These are phyloP conservation scores for Annulohypoxylon nitens DNA, from an alignment of 495 filamentous ascomycete species.

Conservation along the genomic window DNA sequence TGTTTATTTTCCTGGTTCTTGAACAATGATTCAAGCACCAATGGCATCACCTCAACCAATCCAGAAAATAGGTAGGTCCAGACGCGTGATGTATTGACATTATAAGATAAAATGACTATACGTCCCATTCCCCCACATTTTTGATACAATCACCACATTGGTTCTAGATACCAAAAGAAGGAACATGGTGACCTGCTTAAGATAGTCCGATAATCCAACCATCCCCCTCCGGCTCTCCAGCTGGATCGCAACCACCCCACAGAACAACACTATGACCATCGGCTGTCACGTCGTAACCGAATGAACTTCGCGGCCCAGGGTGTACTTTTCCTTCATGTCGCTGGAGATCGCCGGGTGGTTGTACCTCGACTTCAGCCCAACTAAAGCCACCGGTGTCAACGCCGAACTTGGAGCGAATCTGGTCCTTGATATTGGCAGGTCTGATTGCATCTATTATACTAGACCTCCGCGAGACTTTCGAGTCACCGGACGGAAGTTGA, in stretches of 20 bases:
- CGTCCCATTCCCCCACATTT: background rate
- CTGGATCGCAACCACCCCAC: slow-evolving; percentile 66
- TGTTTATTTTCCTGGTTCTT: slow-evolving; percentile 6
- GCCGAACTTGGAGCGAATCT: slow-evolving; percentile 58
- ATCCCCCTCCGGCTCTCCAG: slow-evolving; percentile 63
- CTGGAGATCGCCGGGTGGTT: slow-evolving; percentile 56
- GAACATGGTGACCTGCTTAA: slow-evolving; percentile 27
- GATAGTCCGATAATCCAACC: slow-evolving; percentile 65
- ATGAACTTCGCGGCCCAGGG: slow-evolving; percentile 63
- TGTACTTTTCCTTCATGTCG: slow-evolving; percentile 62
- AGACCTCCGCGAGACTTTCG: slow-evolving; percentile 28
- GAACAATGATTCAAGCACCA: background rate
- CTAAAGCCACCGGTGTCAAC: slow-evolving; percentile 56
- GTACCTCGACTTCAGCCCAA: slow-evolving; percentile 64
- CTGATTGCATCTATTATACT: slow-evolving; percentile 48
- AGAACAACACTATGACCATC: slow-evolving; percentile 61
- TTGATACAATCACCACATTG: background rate
- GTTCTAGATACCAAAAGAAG: background rate
- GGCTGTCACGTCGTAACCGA: slow-evolving; percentile 58
- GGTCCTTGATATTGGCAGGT: slow-evolving; percentile 66
- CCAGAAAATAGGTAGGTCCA: background rate
- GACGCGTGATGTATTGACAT: background rate
- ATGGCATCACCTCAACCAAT: background rate
- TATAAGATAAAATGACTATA: background rate
- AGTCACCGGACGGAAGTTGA: slow-evolving; percentile 59